Conservation (phyloP, 78 protist species). For the Tieghemostelium lacteum region DNA sequence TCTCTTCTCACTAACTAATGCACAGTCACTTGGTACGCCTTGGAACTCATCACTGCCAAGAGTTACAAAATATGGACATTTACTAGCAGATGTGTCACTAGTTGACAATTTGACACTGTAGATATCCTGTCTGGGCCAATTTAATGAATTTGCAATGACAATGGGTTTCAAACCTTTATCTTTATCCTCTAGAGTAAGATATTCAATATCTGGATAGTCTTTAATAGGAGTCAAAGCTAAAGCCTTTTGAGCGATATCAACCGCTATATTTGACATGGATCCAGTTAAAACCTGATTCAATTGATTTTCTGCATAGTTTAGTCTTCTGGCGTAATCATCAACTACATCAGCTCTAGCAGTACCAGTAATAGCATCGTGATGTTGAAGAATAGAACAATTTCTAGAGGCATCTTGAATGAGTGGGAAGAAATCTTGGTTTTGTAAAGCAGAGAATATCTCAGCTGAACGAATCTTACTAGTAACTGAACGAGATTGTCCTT, state of each 20-base stretch:
- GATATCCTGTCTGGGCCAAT: background rate
- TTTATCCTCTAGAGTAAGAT: too few relatives aligned
- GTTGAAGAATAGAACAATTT: constrained; percentile 33
- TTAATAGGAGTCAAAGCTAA: too few relatives aligned
- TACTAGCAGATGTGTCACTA: too few relatives aligned
- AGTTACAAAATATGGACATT: background rate
- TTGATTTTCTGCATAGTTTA: background rate
- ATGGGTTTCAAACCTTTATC: too few relatives aligned
- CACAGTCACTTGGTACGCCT: background rate
- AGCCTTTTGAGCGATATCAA: too few relatives aligned
- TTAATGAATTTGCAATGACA: background rate
- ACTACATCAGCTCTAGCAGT: constrained; percentile 22
- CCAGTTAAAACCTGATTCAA: background rate
- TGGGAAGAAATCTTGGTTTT: background rate
- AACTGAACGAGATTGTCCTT: constrained; percentile 12
- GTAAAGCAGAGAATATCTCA: constrained; percentile 9
- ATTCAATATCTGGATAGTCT: too few relatives aligned
- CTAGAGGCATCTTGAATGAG: background rate
- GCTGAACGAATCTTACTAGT: background rate
- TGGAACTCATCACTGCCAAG: background rate
- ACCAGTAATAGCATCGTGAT: constrained; percentile 57
- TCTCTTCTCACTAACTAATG: background rate
- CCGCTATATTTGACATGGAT: background rate
- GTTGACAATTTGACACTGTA: too few relatives aligned
- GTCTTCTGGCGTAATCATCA: background rate